These are phyloP conservation scores for Citrus trifoliata DNA, from an alignment of 345 rosid genomes.

Conservation along the genomic window DNA sequence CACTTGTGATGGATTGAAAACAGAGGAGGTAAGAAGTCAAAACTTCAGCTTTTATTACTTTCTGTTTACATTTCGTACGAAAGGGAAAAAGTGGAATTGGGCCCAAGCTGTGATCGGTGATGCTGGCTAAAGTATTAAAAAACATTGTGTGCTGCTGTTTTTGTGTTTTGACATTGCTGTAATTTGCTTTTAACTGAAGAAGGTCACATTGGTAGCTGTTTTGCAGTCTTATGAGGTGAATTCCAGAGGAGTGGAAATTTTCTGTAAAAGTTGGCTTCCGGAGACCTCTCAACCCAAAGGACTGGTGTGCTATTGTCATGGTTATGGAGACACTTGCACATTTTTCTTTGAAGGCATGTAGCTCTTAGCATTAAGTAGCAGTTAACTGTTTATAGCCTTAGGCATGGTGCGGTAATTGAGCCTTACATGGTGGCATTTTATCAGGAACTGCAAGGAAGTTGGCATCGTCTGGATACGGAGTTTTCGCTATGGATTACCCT, in stretches of 20 bases:
- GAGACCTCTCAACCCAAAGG: constrained; percentile 57
- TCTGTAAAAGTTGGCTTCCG: constrained; percentile 90
- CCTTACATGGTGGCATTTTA: constrained; percentile 7
- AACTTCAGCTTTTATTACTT: neutral
- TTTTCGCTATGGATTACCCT: constrained; percentile 94
- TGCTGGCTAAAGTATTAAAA: neutral
- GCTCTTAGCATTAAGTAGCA: constrained; percentile 7
- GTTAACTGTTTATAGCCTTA: constrained; percentile 11
- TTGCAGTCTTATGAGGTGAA: constrained; percentile 65
- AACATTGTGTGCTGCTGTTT: neutral
- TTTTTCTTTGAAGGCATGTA: constrained; percentile 89
- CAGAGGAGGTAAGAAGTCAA: constrained; percentile 54
- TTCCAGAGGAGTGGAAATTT: constrained; percentile 85
- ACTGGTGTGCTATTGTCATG: constrained; percentile 83
- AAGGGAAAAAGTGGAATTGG: neutral
- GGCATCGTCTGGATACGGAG: constrained; percentile 77
- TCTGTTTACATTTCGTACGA: neutral
- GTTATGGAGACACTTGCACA: constrained; percentile 97
- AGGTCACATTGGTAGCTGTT: constrained; percentile 5
- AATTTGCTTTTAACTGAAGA: constrained; percentile 1
- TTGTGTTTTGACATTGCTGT: neutral
- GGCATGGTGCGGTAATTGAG: constrained; percentile 7
- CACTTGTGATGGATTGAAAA: constrained; percentile 57
- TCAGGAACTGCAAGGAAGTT: constrained; percentile 90
- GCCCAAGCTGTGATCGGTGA: neutral